Evolutionary conservation across 139 green algal species (phyloP), one percentile per base, ranked within the genome.

Genomic region (Dunaliella primolecta): DNA sequence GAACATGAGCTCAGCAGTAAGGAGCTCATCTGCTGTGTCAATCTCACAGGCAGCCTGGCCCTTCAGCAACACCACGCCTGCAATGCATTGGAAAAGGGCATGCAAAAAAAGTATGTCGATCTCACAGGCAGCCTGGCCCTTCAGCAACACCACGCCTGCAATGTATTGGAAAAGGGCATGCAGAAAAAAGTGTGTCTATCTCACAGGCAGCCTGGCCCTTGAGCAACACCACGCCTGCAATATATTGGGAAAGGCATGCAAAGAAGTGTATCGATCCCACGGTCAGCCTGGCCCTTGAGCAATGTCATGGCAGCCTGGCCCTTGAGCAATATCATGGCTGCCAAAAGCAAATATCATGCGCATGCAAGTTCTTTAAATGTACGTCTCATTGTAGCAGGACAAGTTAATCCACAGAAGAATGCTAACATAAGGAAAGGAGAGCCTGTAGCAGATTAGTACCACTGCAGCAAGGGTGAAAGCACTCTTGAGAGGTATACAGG

Each of bases 241-340:
- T 1, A 71, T 23, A 1, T 21, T 1, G 30, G 31, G 21, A n/a
- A 34, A 0, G 24, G 74, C 1, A 27, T 2, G 46, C 1, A 1
- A n/a, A n/a, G n/a, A n/a, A n/a, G n/a, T n/a, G n/a, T n/a, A n/a
- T 96, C 94, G 46, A 98, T 93, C 88, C 96, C 91, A 80, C 93
- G 95, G 23, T 94, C 95, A 7, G 93, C 95, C 21, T 90, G 83
- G 24, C 94, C 94, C 84, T 96, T 91, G 20, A 91, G 81, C 64
- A 85, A 83, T 57, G 91, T 87, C 24, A 90, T 84, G 38, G 85
- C 89, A 87, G 36, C 36, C 37, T 90, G 83, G 24, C 94, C 94
- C 84, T 96, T 91, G 20, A 91, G 81, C 64, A 85, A 83, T 57
- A 92, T 87, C 24, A 90, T 84, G 38, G 85, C 89, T 89, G 36